phyloP scores from a whole-genome alignment of 805 yeast genomes.

The Ogataea wickerhamii region DNA sequence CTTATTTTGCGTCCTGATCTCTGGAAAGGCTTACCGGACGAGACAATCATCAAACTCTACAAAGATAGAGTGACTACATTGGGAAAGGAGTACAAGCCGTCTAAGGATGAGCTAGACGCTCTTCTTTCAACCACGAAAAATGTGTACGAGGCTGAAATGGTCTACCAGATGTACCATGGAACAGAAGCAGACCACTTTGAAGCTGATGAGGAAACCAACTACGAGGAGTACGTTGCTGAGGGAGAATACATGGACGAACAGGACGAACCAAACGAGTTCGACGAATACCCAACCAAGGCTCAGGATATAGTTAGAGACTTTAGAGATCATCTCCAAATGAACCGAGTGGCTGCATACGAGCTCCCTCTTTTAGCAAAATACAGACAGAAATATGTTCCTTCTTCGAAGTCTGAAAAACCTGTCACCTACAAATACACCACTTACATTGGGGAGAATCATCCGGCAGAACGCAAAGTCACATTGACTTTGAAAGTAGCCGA shows the following conservation, averaged over 20 bases:
- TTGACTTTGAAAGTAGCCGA: constrained; percentile 51
- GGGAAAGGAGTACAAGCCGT: constrained; percentile 48
- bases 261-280: constrained; percentile 47
- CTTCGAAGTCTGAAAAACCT: constrained; percentile 43
- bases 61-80: constrained; percentile 50
- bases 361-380: constrained; percentile 78
- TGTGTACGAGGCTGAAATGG: constrained; percentile 25
- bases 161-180: constrained; percentile 34
- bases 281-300: constrained; percentile 66
- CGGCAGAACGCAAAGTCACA: constrained; percentile 67
- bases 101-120: constrained; percentile 54
- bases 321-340: constrained; percentile 71
- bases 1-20: constrained; percentile 59
- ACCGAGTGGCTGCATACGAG: constrained; percentile 86
- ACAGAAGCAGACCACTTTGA: constrained; percentile 43
- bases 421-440: constrained; percentile 68
- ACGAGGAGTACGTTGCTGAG: constrained; percentile 37
- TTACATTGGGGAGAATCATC: constrained; percentile 68
- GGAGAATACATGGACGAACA: constrained; percentile 30
- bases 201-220: constrained; percentile 40
- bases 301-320: constrained; percentile 68
- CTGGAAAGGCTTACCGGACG: constrained; percentile 69
- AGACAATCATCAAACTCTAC: constrained; percentile 57
- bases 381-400: constrained; percentile 63
- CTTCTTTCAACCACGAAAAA: constrained; percentile 42